phyloP scores from a whole-genome alignment of 2,329 filamentous ascomycete genomes.

The Alternaria brassicae region DNA sequence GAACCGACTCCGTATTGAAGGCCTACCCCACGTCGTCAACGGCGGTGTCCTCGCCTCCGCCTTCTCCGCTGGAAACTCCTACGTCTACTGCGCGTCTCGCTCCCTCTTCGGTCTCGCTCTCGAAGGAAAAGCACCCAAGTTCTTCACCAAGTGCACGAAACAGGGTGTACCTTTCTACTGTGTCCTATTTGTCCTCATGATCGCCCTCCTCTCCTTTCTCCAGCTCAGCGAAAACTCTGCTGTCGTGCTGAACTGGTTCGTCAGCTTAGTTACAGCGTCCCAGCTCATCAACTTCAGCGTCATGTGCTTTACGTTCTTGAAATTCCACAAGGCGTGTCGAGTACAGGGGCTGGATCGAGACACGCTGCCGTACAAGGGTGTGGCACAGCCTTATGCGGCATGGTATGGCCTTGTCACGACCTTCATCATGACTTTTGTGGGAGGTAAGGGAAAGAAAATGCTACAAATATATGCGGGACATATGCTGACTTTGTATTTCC shows the following conservation, averaged over 20 bases:
- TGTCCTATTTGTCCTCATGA: conserved; percentile 69
- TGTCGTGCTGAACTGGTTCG: conserved; percentile 76
- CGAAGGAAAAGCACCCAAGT: conserved; percentile 61
- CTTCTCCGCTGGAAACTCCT: conserved; percentile 64
- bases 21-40: conserved; percentile 66
- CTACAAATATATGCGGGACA: background rate
- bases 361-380: conserved; percentile 72
- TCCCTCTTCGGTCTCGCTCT: conserved; percentile 62
- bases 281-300: conserved; percentile 60
- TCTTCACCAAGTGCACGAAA: conserved; percentile 66
- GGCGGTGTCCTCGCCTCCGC: conserved; percentile 63
- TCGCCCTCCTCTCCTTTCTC: conserved; percentile 76
- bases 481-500: background rate
- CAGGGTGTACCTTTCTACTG: conserved; percentile 76
- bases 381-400: conserved; percentile 74
- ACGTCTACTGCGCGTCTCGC: conserved; percentile 63
- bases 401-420: conserved; percentile 70
- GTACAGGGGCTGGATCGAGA: conserved; percentile 73
- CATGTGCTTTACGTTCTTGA: conserved; percentile 73
- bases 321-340: conserved; percentile 72
- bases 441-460: conserved; percentile 49
- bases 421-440: conserved; percentile 74
- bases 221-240: conserved; percentile 73
- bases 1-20: conserved; percentile 61
- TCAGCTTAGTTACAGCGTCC: conserved; percentile 75